These are phyloP conservation scores for Serendipita sp. DNA, from an alignment of 768 basidiomycete genomes.

Conservation along the genomic window DNA sequence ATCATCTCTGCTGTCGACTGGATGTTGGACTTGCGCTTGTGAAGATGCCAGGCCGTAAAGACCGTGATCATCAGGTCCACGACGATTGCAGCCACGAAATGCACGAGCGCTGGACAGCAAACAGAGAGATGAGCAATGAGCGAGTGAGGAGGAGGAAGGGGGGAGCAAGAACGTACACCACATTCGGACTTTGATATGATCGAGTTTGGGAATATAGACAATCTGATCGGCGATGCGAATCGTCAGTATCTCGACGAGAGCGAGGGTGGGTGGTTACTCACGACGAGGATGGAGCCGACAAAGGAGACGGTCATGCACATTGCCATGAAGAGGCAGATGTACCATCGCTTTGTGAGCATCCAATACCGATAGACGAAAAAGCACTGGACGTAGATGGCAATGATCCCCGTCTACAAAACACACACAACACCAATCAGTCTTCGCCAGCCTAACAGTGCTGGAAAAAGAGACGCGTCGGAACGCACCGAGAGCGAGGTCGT, in stretches of 20 bases:
- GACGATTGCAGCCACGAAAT: neutral
- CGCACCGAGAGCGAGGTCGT: conserved; percentile 1
- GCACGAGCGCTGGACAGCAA: neutral
- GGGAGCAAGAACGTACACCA: neutral
- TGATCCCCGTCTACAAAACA: neutral
- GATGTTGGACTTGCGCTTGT: neutral
- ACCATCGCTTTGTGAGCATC: conserved; percentile 6
- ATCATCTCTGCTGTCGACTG: neutral
- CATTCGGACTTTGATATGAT: neutral
- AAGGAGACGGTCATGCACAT: neutral
- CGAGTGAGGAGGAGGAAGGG: no score
- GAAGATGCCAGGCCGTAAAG: neutral
- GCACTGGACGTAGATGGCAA: neutral
- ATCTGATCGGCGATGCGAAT: neutral
- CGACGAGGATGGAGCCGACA: neutral
- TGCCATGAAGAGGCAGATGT: neutral
- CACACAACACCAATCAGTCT: neutral
- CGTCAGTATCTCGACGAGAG: neutral
- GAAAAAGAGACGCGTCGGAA: neutral
- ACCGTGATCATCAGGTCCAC: neutral
- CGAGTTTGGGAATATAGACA: neutral
- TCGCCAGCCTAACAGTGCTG: no score
- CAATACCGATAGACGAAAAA: conserved; percentile 3
- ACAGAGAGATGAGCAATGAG: no score
- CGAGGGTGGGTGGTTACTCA: neutral